These are phyloP conservation scores for Venturia oleaginea DNA, from an alignment of 2,329 filamentous ascomycete genomes.

Conservation along the genomic window DNA sequence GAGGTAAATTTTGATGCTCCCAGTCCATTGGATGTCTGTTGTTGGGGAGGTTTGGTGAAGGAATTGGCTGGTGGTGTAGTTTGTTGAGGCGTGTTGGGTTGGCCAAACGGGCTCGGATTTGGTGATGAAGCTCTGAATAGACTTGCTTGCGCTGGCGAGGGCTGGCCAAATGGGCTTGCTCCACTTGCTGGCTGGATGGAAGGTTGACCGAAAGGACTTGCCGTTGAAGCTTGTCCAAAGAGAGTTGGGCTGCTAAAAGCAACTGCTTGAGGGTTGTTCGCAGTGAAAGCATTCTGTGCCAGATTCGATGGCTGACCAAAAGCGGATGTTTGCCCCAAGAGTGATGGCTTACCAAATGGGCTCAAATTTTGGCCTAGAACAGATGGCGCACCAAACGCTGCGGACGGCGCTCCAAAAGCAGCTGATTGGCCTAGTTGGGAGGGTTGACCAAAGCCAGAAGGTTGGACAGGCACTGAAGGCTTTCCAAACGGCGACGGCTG, in stretches of 20 bases:
- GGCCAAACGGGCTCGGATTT: not conserved
- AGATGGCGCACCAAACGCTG: constrained; percentile 13
- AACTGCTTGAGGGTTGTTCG: not conserved
- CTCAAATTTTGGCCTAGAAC: constrained; percentile 3
- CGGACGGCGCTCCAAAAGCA: constrained; percentile 5
- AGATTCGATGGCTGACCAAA: constrained; percentile 18
- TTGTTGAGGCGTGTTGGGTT: constrained; percentile 1
- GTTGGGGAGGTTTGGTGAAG: not conserved
- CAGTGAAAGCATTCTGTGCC: not conserved
- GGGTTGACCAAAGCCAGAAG: constrained; percentile 8
- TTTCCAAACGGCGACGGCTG: constrained; percentile 15
- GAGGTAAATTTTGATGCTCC: not conserved
- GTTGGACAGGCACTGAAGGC: constrained; percentile 12
- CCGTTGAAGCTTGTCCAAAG: constrained; percentile 20
- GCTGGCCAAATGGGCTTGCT: constrained; percentile 21
- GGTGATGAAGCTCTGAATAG: constrained; percentile 16
- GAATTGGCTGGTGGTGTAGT: constrained; percentile 9
- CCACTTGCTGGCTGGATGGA: constrained; percentile 5
- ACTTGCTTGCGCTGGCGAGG: constrained; percentile 15
- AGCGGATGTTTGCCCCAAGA: constrained; percentile 4
- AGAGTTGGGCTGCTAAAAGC: constrained; percentile 16
- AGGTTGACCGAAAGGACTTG: constrained; percentile 13
- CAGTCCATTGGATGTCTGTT: not conserved
- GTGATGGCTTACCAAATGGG: constrained; percentile 16
- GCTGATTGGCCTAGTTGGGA: constrained; percentile 13